Percentiles rank a stretch among this genome's conserved stretches.
Evolutionary conservation across 2,329 filamentous ascomycete genomes (phyloP).

Genomic region (Ambrosiella beaveri): DNA sequence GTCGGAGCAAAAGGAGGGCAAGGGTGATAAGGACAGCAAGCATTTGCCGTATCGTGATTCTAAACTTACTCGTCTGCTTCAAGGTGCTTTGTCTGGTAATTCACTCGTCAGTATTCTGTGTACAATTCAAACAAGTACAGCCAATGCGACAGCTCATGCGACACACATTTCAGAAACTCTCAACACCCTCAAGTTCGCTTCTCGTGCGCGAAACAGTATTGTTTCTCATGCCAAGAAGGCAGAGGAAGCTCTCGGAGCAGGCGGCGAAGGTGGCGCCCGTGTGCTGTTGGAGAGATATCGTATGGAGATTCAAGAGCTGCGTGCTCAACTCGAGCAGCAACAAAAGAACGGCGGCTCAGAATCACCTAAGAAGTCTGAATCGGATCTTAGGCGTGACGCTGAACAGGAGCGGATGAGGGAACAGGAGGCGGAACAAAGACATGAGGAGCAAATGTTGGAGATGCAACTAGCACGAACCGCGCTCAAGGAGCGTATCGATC

Average conservation of each 20-base stretch:
- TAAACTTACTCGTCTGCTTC: conserved; percentile 83
- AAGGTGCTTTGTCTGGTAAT: conserved; percentile 81
- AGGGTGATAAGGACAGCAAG: conserved; percentile 67
- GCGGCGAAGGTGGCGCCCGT: conserved; percentile 70
- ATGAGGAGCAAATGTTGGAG: conserved; percentile 95
- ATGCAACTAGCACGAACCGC: conserved; percentile 95
- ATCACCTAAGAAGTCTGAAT: conserved; percentile 7
- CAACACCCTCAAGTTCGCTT: conserved; percentile 93
- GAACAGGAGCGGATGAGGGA: conserved; percentile 58
- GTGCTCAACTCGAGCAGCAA: conserved; percentile 66
- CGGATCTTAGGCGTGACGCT: conserved; percentile 45
- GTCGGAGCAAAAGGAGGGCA: conserved; percentile 65
- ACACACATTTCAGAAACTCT: conserved; percentile 75
- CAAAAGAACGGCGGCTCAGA: conserved; percentile 25
- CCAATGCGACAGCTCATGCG: conserved; percentile 51
- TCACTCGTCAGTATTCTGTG: conserved; percentile 95
- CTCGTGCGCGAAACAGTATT: conserved; percentile 92
- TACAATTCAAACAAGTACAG: conserved; percentile 79
- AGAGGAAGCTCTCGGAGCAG: conserved; percentile 66
- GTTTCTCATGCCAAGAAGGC: conserved; percentile 92
- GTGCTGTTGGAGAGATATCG: conserved; percentile 85
- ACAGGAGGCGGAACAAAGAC: conserved; percentile 66
- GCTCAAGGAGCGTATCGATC: conserved; percentile 91
- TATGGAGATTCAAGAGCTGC: conserved; percentile 75
- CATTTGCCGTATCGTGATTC: conserved; percentile 94